phyloP scores from a whole-genome alignment of 768 basidiomycete genomes.

The Boletus subparvulus region DNA sequence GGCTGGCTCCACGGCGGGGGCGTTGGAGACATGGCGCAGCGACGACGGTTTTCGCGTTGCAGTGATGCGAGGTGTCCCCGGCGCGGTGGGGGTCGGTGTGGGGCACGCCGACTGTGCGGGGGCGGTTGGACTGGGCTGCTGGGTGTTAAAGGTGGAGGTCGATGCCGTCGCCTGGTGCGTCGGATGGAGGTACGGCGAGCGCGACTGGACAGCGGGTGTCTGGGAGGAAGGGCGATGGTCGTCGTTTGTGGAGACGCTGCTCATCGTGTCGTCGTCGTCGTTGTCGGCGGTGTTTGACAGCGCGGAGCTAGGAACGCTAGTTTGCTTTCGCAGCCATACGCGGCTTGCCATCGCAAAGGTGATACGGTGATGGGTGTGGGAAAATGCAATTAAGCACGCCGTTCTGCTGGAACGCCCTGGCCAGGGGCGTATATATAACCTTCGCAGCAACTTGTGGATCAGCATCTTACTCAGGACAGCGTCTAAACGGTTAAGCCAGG shows the following conservation, averaged over 20 bases:
- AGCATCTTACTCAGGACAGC: not conserved
- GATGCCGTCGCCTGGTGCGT: slow-evolving; percentile 36
- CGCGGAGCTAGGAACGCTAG: not conserved
- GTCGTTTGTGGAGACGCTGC: slow-evolving; percentile 14
- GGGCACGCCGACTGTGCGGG: slow-evolving; percentile 4
- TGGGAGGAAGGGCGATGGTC: slow-evolving; percentile 10
- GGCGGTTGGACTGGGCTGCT: not conserved
- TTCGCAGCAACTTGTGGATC: no score
- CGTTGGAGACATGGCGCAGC: slow-evolving; percentile 31
- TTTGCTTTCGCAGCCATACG: slow-evolving; percentile 23
- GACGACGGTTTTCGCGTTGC: slow-evolving; percentile 34
- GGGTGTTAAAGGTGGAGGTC: slow-evolving; percentile 37
- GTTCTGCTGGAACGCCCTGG: no score
- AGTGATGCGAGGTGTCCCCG: slow-evolving; percentile 26
- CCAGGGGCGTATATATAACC: not conserved
- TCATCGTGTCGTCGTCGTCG: slow-evolving; percentile 27
- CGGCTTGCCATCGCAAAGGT: slow-evolving; percentile 24
- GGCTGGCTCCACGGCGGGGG: slow-evolving; percentile 24
- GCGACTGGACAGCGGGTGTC: slow-evolving; percentile 15
- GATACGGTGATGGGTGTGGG: slow-evolving; percentile 23
- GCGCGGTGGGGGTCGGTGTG: slow-evolving; percentile 18
- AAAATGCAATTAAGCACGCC: slow-evolving; percentile 1
- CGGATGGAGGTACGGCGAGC: slow-evolving; percentile 41
- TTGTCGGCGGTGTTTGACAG: slow-evolving; percentile 12
- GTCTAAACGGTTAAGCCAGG: not conserved